Percentiles rank a stretch among this genome's conserved stretches.
These are phyloP conservation scores for Erythrobasidium hasegawianum DNA, from an alignment of 1,284 basidiomycete species.

Conservation along the genomic window DNA sequence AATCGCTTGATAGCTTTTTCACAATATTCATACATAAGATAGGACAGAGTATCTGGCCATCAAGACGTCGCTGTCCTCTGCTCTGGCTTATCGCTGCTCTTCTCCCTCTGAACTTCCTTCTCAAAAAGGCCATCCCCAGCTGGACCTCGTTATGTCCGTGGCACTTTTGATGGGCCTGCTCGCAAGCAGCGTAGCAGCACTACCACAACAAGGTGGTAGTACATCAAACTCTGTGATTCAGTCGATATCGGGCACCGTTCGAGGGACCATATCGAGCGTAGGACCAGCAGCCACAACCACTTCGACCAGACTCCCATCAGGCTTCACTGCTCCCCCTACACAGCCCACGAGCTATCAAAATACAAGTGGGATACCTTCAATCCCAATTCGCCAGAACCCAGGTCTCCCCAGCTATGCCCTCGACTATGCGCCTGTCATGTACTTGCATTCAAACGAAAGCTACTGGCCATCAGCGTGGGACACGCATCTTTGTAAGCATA, in stretches of 20 bases:
- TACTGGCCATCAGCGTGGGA: slow-evolving; percentile 37
- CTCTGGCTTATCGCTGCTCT: too few species aligned
- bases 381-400: slow-evolving; percentile 6
- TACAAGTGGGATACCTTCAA: background rate
- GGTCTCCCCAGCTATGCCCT: slow-evolving; percentile 37
- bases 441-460: slow-evolving; percentile 35
- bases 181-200: background rate
- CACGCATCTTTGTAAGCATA: slow-evolving; percentile 27
- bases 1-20: too few species aligned
- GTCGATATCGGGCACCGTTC: background rate
- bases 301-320: background rate
- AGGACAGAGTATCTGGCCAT: too few species aligned
- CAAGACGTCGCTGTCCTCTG: too few species aligned
- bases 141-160: too few species aligned
- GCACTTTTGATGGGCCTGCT: too few species aligned
- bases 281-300: background rate
- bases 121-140: too few species aligned
- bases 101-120: too few species aligned
- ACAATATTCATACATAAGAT: too few species aligned
- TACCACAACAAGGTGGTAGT: background rate
- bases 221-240: too few species aligned
- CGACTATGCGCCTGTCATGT: slow-evolving; percentile 37
- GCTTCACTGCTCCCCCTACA: background rate
- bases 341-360: slow-evolving; percentile 1
- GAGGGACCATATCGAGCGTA: background rate